A percentile compares a stretch with the other conserved stretches of the same genome.
Conservation (phyloP, 1,139 yeast species). For the Geotrichum europaeum region DNA sequence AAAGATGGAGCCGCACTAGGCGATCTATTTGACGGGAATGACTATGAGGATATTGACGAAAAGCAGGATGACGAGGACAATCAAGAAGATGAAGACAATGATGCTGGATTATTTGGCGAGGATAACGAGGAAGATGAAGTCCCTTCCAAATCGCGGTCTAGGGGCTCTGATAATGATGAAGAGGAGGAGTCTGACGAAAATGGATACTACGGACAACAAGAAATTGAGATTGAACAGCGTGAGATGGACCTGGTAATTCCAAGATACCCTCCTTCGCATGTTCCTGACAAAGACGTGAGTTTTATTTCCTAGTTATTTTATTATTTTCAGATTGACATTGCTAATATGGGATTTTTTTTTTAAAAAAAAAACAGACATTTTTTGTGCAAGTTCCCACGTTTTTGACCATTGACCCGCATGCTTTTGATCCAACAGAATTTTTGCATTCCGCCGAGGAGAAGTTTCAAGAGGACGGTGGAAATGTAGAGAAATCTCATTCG, state of each 20-base stretch:
- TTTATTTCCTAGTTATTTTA: background rate
- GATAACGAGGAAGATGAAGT: constrained; percentile 19
- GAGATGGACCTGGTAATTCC: constrained; percentile 61
- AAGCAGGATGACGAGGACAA: constrained; percentile 16
- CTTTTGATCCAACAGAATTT: constrained; percentile 75
- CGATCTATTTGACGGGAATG: constrained; percentile 21
- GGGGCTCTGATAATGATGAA: constrained; percentile 10
- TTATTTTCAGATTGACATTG: constrained; percentile 22
- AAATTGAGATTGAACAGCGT: constrained; percentile 40
- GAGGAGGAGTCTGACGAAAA: constrained; percentile 9
- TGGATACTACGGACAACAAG: constrained; percentile 15
- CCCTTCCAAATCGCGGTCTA: background rate
- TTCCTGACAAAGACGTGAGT: constrained; percentile 19
- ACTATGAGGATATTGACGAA: constrained; percentile 20
- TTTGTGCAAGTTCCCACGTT: constrained; percentile 75
- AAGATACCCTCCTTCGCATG: constrained; percentile 58
- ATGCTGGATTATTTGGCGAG: constrained; percentile 15
- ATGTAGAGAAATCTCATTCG: constrained; percentile 44
- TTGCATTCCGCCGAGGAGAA: constrained; percentile 26
- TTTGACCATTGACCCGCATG: constrained; percentile 73
- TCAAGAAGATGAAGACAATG: constrained; percentile 18
- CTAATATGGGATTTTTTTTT: constrained; percentile 22
- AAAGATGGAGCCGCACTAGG: constrained; percentile 9
- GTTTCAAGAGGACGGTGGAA: constrained; percentile 39
- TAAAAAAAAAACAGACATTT: constrained; percentile 35